Evolutionary conservation across 129 eudicot species (phyloP).

Genomic region (Tanacetum coccineum): DNA sequence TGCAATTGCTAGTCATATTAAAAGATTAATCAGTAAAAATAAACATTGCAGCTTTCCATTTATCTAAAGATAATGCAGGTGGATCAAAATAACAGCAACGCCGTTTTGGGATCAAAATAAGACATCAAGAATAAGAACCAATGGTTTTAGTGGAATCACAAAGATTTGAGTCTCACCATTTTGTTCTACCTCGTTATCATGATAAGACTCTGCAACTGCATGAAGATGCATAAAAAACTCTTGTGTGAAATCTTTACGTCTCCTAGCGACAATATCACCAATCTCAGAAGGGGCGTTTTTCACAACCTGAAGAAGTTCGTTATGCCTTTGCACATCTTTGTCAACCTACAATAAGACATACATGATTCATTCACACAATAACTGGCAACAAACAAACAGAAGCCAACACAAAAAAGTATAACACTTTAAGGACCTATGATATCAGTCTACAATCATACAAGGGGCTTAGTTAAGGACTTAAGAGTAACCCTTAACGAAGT

Average conservation of each 20-base stretch:
- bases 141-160: neutral
- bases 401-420: neutral
- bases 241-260: conserved; percentile 89
- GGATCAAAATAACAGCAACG: too few relatives aligned
- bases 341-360: conserved; percentile 54
- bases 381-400: neutral
- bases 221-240: conserved; percentile 82
- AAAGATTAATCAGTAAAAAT: neutral
- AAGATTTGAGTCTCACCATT: conserved; percentile 50
- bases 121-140: conserved; percentile 1
- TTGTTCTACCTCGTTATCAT: conserved; percentile 71
- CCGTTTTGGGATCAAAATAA: neutral
- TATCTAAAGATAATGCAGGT: too few relatives aligned
- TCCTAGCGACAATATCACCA: conserved; percentile 63
- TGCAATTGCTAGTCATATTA: conserved; percentile 42
- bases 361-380: neutral
- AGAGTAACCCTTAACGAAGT: too few relatives aligned
- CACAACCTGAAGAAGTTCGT: conserved; percentile 64
- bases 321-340: conserved; percentile 81
- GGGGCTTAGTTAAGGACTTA: too few relatives aligned
- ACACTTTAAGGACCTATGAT: neutral
- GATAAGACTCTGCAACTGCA: conserved; percentile 80
- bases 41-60: too few relatives aligned
- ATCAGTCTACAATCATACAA: too few relatives aligned
- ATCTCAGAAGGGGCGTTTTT: conserved; percentile 54